Evolutionary conservation across 225 moss, liverwort and hornwort species (phyloP), one percentile per base, ranked within the genome.

Genomic region (Polytrichum commune): DNA sequence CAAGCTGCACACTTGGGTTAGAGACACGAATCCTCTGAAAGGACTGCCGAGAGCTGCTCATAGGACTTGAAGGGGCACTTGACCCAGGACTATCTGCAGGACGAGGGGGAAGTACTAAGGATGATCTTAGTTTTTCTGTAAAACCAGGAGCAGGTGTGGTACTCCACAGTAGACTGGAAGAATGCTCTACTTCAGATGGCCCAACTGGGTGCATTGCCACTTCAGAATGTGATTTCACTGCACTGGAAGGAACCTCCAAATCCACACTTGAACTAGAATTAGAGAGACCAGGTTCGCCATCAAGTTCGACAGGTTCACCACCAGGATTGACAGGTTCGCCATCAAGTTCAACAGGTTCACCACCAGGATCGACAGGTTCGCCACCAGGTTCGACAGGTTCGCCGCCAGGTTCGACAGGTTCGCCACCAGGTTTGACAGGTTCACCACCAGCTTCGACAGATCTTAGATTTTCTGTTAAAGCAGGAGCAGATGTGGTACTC

Each of bases 41-140:
- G 30, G 9, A 19, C 58, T 38, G 38, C 58, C 57, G 33, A 27
- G 75, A 62, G 63, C 75, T 80, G 72, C 66, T 68, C 54, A 68
- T 25, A 27, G 67, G 70, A 75, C 75, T 80, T 19, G 72, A 55
- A 63, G 60, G 75, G 8, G 62, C 62, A 79, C 79, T 74, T 55
- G 78, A 79, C 20, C 58, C 69, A 53, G 74, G 67, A 28, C 74
- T 71, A 8, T 74, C 38, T 54, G 61, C 29, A 7, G 74, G 54
- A 71, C 79, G 62, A 62, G 60, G 67, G 7, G 27, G 74, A 23
- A 55, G 71, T 29, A 67, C 62, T 67, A 71, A 67, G 22, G 79
- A 74, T 32, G 74, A 55, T 62, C 74, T 74, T 13, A 67, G 28
- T 3, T 60, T 55, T 38, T 69, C 65, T 29, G 71, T 80, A 61